Percentiles rank a stretch among this genome's conserved stretches.
Evolutionary conservation across 805 yeast genomes (phyloP).

Genomic region (Ogataea henricii): DNA sequence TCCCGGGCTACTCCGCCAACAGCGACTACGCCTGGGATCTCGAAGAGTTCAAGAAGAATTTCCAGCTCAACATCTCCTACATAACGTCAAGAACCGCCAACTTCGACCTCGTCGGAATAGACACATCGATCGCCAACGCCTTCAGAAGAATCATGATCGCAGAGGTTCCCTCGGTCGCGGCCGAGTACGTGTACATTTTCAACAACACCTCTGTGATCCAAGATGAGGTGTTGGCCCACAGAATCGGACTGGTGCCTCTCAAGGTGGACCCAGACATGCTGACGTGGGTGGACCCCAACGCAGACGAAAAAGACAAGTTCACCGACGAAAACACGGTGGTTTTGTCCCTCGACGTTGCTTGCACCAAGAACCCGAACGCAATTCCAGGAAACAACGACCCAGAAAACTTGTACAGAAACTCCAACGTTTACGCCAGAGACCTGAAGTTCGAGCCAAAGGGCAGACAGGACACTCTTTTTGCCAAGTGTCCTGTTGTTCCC

Average conservation of each 20-base stretch:
- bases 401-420: conserved; percentile 76
- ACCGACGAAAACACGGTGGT: conserved; percentile 91
- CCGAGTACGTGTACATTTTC: conserved; percentile 86
- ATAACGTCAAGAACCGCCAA: conserved; percentile 71
- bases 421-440: conserved; percentile 87
- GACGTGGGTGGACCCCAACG: conserved; percentile 73
- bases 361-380: conserved; percentile 85
- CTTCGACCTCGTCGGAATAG: conserved; percentile 84
- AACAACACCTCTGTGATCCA: conserved; percentile 96
- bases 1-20: conserved; percentile 75
- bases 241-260: conserved; percentile 91
- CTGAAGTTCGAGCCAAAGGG: conserved; percentile 92
- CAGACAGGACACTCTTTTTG: conserved; percentile 71
- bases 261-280: conserved; percentile 88
- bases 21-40: conserved; percentile 80
- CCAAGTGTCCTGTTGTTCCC: conserved; percentile 66
- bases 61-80: conserved; percentile 67
- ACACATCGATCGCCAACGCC: conserved; percentile 93
- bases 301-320: conserved; percentile 67
- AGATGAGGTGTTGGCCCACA: conserved; percentile 94
- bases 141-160: conserved; percentile 96
- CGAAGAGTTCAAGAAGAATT: conserved; percentile 69
- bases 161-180: conserved; percentile 95
- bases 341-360: conserved; percentile 74
- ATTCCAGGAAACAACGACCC: conserved; percentile 79